These are phyloP conservation scores for Annona cherimola DNA, from an alignment of 164 flowering plant species.

Conservation along the genomic window DNA sequence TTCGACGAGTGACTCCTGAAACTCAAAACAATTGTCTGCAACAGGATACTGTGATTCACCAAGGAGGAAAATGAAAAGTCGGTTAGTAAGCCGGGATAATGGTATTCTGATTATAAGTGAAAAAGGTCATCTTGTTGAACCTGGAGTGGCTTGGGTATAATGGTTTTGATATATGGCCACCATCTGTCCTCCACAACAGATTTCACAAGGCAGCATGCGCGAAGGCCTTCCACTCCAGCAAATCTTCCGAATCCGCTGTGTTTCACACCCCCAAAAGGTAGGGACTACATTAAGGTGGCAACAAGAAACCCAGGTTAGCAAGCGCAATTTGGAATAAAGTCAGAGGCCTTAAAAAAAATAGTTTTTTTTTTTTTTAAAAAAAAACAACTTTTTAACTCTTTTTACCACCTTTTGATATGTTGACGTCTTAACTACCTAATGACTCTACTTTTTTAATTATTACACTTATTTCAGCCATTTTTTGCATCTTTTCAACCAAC, in stretches of 20 bases:
- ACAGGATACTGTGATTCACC: constrained; percentile 65
- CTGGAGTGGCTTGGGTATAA: constrained; percentile 92
- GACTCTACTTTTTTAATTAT: too few species aligned
- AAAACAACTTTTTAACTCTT: too few species aligned
- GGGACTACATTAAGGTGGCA: constrained; percentile 41
- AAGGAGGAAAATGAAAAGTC: background rate
- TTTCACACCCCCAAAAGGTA: constrained; percentile 97
- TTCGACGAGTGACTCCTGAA: constrained; percentile 87
- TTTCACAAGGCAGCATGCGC: constrained; percentile 94
- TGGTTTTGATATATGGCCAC: constrained; percentile 92
- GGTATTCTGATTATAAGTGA: background rate
- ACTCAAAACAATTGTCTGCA: constrained; percentile 76
- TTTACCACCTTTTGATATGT: too few species aligned
- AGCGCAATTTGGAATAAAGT: background rate
- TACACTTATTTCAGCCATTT: too few species aligned
- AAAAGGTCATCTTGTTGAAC: constrained; percentile 22
- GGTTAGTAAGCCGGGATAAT: background rate
- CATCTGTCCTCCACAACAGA: constrained; percentile 93
- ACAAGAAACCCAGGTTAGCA: background rate
- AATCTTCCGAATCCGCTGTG: constrained; percentile 96
- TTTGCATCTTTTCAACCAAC: too few species aligned
- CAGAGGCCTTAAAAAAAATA: too few species aligned
- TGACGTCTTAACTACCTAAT: too few species aligned
- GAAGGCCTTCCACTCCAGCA: constrained; percentile 91
- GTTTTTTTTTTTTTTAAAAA: too few species aligned